Evolutionary conservation across 1,284 basidiomycete species (phyloP).

Genomic region (Pterulicium gracile): DNA sequence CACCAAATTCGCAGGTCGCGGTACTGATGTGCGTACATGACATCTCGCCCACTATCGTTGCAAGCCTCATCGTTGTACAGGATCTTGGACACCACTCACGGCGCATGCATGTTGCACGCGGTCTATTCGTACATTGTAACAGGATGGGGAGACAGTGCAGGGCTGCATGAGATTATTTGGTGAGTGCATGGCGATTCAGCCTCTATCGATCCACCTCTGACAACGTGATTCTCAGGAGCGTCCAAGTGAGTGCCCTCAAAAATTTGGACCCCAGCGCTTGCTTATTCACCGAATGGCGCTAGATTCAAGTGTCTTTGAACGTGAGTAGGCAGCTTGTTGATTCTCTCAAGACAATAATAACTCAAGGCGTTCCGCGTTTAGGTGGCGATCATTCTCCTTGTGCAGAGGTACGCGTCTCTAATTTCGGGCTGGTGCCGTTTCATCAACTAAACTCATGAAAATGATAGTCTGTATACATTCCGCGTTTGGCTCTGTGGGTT

Average conservation of each 20-base stretch:
- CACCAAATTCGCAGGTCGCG: constrained; percentile 18
- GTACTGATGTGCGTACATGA: constrained; percentile 21
- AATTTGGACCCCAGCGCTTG: no score
- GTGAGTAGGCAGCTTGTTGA: constrained; percentile 1
- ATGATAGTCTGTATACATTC: constrained; percentile 24
- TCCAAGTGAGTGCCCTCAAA: constrained; percentile 2
- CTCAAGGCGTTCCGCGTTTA: constrained; percentile 10
- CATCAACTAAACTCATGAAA: background rate
- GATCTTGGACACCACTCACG: constrained; percentile 27
- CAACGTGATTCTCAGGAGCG: background rate
- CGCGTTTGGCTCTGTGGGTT: constrained; percentile 31
- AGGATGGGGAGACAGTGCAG: constrained; percentile 22
- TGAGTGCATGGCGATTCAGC: constrained; percentile 21
- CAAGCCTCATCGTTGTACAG: constrained; percentile 13
- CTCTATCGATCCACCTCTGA: constrained; percentile 22
- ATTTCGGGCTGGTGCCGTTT: no score
- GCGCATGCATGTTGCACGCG: constrained; percentile 25
- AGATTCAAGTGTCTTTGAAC: constrained; percentile 28
- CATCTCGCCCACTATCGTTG: background rate
- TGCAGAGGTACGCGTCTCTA: constrained; percentile 22
- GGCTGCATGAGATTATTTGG: constrained; percentile 18
- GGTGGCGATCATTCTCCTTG: constrained; percentile 27
- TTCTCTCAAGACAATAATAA: no score
- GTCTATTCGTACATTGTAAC: constrained; percentile 26
- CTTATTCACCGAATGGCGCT: no score